phyloP scores from a whole-genome alignment of 2,329 filamentous ascomycete species.

The Neofusicoccum ribis region DNA sequence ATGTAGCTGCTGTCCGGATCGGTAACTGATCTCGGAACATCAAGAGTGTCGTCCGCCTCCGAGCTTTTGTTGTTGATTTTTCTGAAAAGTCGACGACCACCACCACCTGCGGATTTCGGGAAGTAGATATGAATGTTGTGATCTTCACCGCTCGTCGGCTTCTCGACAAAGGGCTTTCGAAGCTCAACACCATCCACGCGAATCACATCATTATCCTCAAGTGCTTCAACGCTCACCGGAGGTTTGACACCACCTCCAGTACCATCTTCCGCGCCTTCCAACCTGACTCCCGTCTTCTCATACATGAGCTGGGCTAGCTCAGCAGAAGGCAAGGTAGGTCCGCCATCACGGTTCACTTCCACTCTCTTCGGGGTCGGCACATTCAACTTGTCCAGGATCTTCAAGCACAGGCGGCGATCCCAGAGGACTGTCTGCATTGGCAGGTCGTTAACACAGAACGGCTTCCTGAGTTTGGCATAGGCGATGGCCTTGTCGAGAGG shows the following conservation, averaged over 20 bases:
- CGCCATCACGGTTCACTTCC: constrained; percentile 91
- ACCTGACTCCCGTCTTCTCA: constrained; percentile 73
- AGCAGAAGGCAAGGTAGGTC: constrained; percentile 73
- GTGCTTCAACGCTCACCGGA: constrained; percentile 73
- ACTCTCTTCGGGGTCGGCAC: constrained; percentile 86
- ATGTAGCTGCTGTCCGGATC: constrained; percentile 84
- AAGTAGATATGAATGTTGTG: constrained; percentile 99
- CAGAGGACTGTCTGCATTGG: constrained; percentile 97
- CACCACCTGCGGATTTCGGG: constrained; percentile 80
- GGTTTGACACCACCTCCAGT: constrained; percentile 58
- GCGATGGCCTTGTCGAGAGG: constrained; percentile 95
- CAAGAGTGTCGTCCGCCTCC: constrained; percentile 80
- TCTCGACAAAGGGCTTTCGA: constrained; percentile 95
- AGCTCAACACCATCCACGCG: constrained; percentile 81
- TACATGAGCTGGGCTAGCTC: constrained; percentile 80
- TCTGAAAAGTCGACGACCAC: constrained; percentile 86
- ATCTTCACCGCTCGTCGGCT: constrained; percentile 96
- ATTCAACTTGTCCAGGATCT: constrained; percentile 82
- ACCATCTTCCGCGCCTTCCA: constrained; percentile 70
- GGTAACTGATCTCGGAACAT: constrained; percentile 74
- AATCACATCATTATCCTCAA: constrained; percentile 87
- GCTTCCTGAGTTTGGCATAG: constrained; percentile 88
- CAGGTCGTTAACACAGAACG: constrained; percentile 96
- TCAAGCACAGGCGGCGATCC: constrained; percentile 88
- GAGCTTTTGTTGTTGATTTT: constrained; percentile 99